Conservation (phyloP, 306 rosid genomes). For the Echinosophora koreensis region DNA sequence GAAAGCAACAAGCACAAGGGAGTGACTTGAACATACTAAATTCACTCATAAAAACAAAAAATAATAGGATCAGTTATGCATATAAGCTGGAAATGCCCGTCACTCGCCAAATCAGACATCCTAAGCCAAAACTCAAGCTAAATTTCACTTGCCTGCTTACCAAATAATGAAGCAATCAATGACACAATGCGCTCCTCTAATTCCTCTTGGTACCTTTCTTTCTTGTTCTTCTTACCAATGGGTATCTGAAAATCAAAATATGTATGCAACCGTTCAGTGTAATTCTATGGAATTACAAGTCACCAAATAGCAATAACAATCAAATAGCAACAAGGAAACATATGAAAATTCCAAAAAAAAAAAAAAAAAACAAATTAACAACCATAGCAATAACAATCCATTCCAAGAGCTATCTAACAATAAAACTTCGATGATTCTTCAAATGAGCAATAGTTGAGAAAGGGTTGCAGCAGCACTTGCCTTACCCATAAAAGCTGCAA, state of each 20-base stretch:
- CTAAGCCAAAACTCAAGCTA: slow-evolving; percentile 42
- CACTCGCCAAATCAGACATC: slow-evolving; percentile 18
- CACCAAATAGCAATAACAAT: too few species aligned
- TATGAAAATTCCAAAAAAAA: neutral
- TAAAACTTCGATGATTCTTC: neutral
- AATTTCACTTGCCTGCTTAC: slow-evolving; percentile 82
- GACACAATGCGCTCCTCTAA: slow-evolving; percentile 93
- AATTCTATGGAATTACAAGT: neutral
- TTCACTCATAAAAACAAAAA: neutral
- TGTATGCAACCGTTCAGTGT: neutral
- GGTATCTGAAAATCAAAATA: slow-evolving; percentile 61
- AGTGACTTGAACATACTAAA: neutral
- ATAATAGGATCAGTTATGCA: neutral
- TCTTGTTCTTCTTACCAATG: slow-evolving; percentile 81
- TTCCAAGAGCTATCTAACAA: slow-evolving; percentile 12
- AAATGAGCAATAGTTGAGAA: slow-evolving; percentile 9
- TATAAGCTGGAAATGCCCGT: neutral
- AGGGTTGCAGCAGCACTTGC: slow-evolving; percentile 63
- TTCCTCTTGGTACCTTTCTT: slow-evolving; percentile 90
- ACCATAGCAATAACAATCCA: neutral
- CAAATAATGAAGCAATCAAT: slow-evolving; percentile 88
- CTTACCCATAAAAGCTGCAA: slow-evolving; percentile 99
- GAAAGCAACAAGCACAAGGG: slow-evolving; percentile 21
- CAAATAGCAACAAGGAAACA: too few species aligned
- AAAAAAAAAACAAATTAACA: neutral